A percentile compares a stretch with the other conserved stretches of the same genome.
These are phyloP conservation scores for Oxyria digyna DNA, from an alignment of 148 eudicot genomes.

Conservation along the genomic window DNA sequence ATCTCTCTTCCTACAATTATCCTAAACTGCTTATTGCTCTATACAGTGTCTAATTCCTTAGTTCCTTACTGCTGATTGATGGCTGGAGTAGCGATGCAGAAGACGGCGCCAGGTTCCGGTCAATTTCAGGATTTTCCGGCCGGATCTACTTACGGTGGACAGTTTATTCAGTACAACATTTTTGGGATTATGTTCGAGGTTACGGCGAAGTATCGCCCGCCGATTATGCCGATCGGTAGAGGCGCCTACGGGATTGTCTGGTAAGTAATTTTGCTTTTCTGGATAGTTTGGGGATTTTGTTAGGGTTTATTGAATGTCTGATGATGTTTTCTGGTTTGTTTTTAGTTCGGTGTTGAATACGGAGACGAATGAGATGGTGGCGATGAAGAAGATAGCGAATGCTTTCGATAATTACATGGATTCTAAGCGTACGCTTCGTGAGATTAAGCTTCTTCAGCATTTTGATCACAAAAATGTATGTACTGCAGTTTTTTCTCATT, in stretches of 20 bases:
- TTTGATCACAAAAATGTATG: slow-evolving; percentile 84
- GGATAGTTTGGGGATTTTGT: not conserved
- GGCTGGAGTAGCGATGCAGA: slow-evolving; percentile 8
- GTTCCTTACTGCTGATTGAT: not conserved
- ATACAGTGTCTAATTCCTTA: not conserved
- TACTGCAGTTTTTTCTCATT: not conserved
- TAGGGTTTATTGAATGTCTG: not conserved
- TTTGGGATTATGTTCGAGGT: slow-evolving; percentile 62
- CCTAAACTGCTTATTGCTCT: not conserved
- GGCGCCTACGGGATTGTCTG: slow-evolving; percentile 98
- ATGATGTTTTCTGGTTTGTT: not conserved
- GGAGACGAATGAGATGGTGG: slow-evolving; percentile 84
- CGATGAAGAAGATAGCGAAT: slow-evolving; percentile 86
- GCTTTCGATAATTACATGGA: slow-evolving; percentile 94
- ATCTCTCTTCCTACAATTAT: not conserved
- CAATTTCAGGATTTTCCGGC: slow-evolving; percentile 50
- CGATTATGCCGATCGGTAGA: slow-evolving; percentile 86
- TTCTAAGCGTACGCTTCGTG: slow-evolving; percentile 87
- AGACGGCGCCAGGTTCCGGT: slow-evolving; percentile 15
- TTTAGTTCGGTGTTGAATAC: slow-evolving; percentile 64
- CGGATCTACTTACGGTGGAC: slow-evolving; percentile 47
- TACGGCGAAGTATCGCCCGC: slow-evolving; percentile 74
- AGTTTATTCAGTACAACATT: slow-evolving; percentile 59
- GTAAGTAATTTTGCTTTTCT: slow-evolving; percentile 21
- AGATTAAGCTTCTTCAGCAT: slow-evolving; percentile 88